These are phyloP conservation scores for Biscogniauxia marginata DNA, from an alignment of 2,329 filamentous ascomycete species.

Conservation along the genomic window DNA sequence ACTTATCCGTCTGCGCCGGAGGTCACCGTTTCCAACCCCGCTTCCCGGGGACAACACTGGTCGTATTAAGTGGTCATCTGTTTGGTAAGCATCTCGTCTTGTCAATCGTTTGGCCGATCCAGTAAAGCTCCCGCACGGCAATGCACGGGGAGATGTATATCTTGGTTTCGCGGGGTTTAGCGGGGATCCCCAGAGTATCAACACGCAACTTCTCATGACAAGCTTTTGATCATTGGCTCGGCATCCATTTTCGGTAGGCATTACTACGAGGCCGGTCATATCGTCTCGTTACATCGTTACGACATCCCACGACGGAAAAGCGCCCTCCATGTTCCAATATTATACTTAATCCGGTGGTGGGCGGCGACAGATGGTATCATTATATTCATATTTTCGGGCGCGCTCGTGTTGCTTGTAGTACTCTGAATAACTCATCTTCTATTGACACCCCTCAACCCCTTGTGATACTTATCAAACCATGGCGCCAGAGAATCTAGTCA, in stretches of 20 bases:
- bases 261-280: not conserved
- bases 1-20: not conserved
- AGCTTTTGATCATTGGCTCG: not conserved
- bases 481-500: constrained; percentile 32
- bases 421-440: not conserved
- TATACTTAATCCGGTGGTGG: not conserved
- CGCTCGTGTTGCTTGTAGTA: not conserved
- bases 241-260: not conserved
- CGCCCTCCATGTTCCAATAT: not conserved
- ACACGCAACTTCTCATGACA: not conserved
- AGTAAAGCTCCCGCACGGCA: not conserved
- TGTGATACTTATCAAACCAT: not conserved
- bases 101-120: not conserved
- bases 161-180: not conserved
- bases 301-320: not conserved
- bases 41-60: not conserved
- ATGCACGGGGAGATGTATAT: not conserved
- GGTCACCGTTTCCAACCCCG: not conserved
- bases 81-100: not conserved
- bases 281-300: not conserved
- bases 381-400: not conserved
- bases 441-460: not conserved
- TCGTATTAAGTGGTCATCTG: not conserved
- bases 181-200: not conserved
- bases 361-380: not conserved